A percentile compares a stretch with the other conserved stretches of the same genome.
phyloP scores from a whole-genome alignment of 345 rosid genomes.

The Syzygium jambos region DNA sequence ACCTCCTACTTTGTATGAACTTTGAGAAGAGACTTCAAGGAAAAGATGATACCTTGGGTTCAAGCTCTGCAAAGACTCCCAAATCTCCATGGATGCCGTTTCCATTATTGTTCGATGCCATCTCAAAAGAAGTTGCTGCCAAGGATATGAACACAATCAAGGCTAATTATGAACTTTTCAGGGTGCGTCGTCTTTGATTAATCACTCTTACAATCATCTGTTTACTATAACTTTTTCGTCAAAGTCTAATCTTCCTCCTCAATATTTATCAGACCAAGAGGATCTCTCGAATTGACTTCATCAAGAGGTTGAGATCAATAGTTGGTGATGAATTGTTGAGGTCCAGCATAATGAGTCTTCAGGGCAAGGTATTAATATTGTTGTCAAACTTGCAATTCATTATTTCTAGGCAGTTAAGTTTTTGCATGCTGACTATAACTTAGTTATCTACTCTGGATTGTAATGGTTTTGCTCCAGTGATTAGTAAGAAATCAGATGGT shows the following conservation, averaged over 20 bases:
- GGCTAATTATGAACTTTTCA: slow-evolving; percentile 17
- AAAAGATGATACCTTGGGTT: slow-evolving; percentile 9
- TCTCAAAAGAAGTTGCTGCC: slow-evolving; percentile 23
- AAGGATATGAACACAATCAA: slow-evolving; percentile 21
- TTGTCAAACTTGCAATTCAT: neutral
- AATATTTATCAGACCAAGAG: slow-evolving; percentile 39
- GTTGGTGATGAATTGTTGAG: slow-evolving; percentile 74
- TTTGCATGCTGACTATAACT: neutral
- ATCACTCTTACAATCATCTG: neutral
- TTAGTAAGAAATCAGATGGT: neutral
- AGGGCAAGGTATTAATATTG: slow-evolving; percentile 37
- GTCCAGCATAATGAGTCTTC: slow-evolving; percentile 67
- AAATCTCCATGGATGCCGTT: slow-evolving; percentile 46
- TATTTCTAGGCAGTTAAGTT: neutral
- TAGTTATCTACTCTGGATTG: neutral
- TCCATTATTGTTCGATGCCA: slow-evolving; percentile 29
- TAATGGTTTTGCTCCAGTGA: neutral
- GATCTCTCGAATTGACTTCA: slow-evolving; percentile 60
- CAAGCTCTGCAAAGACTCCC: slow-evolving; percentile 17
- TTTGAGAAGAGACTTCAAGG: slow-evolving; percentile 1
- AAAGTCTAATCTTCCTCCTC: neutral
- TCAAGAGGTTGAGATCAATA: slow-evolving; percentile 46
- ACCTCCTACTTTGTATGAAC: neutral
- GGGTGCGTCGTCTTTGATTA: slow-evolving; percentile 12
- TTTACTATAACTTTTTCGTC: neutral